phyloP scores from a whole-genome alignment of 75 land plant genomes.

The Sequoia sempervirens region DNA sequence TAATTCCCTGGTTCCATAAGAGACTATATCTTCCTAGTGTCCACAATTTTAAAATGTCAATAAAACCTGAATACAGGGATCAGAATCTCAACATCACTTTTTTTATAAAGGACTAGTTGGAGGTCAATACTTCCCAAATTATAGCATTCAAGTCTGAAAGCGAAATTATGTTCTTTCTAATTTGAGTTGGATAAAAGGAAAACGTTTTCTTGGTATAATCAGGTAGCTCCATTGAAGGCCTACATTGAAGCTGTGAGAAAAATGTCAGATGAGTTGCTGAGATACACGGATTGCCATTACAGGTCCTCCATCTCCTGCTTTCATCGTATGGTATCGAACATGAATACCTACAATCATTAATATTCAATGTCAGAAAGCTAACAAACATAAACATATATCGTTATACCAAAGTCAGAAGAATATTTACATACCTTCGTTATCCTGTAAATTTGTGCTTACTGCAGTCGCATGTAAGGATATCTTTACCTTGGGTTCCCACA shows the following conservation, averaged over 20 bases:
- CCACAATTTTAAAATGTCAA: too few relatives aligned
- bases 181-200: neutral
- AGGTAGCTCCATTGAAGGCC: too few relatives aligned
- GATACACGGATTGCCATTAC: slow-evolving; percentile 74
- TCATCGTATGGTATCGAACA: slow-evolving; percentile 62
- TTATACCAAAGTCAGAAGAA: neutral
- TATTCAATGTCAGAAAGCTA: neutral
- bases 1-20: too few relatives aligned
- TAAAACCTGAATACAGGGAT: too few relatives aligned
- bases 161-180: neutral
- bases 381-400: too few relatives aligned
- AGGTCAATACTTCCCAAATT: neutral
- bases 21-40: too few relatives aligned
- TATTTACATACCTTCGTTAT: slow-evolving; percentile 57
- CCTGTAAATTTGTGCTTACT: slow-evolving; percentile 75
- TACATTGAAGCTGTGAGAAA: neutral
- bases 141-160: neutral
- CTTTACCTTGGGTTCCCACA: slow-evolving; percentile 64
- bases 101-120: too few relatives aligned
- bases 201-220: neutral
- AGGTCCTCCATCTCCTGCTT: slow-evolving; percentile 48
- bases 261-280: slow-evolving; percentile 67
- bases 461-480: slow-evolving; percentile 55
- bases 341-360: slow-evolving; percentile 50
- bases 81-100: too few relatives aligned